These are phyloP conservation scores for Hyaloscypha finlandica DNA, from an alignment of 495 filamentous ascomycete genomes.

Conservation along the genomic window DNA sequence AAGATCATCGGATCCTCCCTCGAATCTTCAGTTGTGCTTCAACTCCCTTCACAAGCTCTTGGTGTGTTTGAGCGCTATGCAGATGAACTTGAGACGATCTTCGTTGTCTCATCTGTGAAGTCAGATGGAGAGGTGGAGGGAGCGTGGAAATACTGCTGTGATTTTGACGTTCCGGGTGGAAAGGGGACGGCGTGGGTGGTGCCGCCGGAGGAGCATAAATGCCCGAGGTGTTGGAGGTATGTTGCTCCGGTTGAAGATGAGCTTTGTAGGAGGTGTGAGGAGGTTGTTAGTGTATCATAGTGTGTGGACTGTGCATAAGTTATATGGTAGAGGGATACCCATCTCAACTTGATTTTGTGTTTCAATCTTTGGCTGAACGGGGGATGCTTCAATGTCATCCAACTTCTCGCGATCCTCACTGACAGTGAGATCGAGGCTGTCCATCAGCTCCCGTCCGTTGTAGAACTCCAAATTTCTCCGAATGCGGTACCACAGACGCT, in stretches of 20 bases:
- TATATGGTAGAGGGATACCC: background rate
- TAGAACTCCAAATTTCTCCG: too few species aligned
- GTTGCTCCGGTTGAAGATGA: constrained; percentile 56
- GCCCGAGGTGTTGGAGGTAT: constrained; percentile 87
- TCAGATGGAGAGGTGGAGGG: constrained; percentile 39
- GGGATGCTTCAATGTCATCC: too few species aligned
- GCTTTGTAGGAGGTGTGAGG: constrained; percentile 74
- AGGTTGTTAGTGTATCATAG: constrained; percentile 49
- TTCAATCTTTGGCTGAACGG: too few species aligned
- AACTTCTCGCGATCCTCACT: too few species aligned
- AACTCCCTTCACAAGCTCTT: constrained; percentile 28
- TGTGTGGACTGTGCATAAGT: background rate
- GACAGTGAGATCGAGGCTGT: too few species aligned
- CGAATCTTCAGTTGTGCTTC: constrained; percentile 64
- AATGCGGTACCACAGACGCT: too few species aligned
- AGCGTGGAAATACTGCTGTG: constrained; percentile 56
- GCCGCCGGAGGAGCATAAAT: constrained; percentile 71
- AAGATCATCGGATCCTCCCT: constrained; percentile 75
- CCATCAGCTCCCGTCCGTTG: too few species aligned
- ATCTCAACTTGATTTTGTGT: background rate
- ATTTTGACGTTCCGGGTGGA: constrained; percentile 53
- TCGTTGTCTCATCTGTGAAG: constrained; percentile 73
- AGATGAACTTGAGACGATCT: constrained; percentile 68
- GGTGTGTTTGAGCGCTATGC: constrained; percentile 53
- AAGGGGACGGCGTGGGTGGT: constrained; percentile 56